Evolutionary conservation across 495 filamentous ascomycete genomes (phyloP).

Genomic region (Neurospora sp.): DNA sequence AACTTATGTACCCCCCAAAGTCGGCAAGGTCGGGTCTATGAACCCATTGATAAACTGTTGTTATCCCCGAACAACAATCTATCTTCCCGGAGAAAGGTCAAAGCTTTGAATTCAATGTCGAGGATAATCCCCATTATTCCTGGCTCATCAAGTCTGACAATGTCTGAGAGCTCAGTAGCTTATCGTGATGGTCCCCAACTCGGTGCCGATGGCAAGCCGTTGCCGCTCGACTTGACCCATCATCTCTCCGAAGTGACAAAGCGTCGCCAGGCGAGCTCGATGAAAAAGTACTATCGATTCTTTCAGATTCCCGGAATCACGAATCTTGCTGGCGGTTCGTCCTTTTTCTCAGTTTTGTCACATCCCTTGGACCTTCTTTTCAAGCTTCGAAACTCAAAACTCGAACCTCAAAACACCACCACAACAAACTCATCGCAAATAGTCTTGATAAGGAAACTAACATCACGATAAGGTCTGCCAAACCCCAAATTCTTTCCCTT

Average conservation of each 20-base stretch:
- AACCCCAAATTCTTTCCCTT: constrained; percentile 77
- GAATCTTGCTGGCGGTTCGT: constrained; percentile 80
- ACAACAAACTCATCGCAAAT: neutral
- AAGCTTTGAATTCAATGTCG: neutral
- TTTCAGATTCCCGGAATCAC: constrained; percentile 69
- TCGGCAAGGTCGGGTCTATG: too few species aligned
- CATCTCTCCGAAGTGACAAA: constrained; percentile 62
- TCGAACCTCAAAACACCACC: neutral
- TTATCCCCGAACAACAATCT: neutral
- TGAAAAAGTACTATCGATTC: constrained; percentile 81
- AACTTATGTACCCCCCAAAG: neutral
- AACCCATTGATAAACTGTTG: neutral
- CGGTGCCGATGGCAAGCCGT: constrained; percentile 21
- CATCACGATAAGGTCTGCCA: constrained; percentile 51
- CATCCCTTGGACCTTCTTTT: neutral
- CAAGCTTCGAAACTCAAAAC: neutral
- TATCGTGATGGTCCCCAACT: neutral
- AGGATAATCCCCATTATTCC: neutral
- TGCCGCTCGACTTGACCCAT: constrained; percentile 66
- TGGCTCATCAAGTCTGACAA: neutral
- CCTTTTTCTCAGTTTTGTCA: neutral
- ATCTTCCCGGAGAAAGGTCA: neutral
- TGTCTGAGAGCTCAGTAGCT: neutral
- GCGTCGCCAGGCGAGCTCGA: constrained; percentile 47
- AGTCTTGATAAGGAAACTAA: neutral